Evolutionary conservation across 192 early-diverging fungal genomes (phyloP).

Genomic region (Entophlyctis helioformis): DNA sequence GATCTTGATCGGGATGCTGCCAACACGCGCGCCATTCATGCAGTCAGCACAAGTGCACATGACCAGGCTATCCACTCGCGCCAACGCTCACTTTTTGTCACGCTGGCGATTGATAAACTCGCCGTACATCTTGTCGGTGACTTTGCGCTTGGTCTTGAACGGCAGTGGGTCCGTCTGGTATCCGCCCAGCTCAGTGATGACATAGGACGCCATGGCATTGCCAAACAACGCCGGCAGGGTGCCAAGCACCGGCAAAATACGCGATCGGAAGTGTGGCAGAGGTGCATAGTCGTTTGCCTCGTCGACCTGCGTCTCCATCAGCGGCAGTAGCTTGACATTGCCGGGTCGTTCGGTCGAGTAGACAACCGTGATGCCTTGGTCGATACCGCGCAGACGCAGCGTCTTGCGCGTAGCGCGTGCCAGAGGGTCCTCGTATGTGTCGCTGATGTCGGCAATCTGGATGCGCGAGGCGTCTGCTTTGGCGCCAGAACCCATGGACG

Average conservation of each 20-base stretch:
- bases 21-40: constrained; percentile 1
- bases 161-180: constrained; percentile 26
- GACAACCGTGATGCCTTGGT: constrained; percentile 77
- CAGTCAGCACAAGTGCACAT: too few relatives aligned
- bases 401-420: constrained; percentile 72
- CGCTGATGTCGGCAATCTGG: constrained; percentile 90
- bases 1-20: constrained; percentile 35
- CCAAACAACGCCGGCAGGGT: constrained; percentile 95
- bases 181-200: constrained; percentile 42
- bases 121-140: too few relatives aligned
- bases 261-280: constrained; percentile 88
- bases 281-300: constrained; percentile 82
- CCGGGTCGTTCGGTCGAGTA: constrained; percentile 95
- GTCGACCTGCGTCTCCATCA: constrained; percentile 71
- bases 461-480: constrained; percentile 93
- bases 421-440: constrained; percentile 90
- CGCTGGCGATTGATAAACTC: constrained; percentile 56
- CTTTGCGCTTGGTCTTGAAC: too few relatives aligned
- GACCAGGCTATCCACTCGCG: too few relatives aligned
- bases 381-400: constrained; percentile 59
- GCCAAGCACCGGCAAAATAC: constrained; percentile 32
- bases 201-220: constrained; percentile 78
- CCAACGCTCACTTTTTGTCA: too few relatives aligned
- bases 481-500: constrained; percentile 95
- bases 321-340: constrained; percentile 73